These are phyloP conservation scores for Boletus sensibilis DNA, from an alignment of 768 basidiomycete species.

Conservation along the genomic window DNA sequence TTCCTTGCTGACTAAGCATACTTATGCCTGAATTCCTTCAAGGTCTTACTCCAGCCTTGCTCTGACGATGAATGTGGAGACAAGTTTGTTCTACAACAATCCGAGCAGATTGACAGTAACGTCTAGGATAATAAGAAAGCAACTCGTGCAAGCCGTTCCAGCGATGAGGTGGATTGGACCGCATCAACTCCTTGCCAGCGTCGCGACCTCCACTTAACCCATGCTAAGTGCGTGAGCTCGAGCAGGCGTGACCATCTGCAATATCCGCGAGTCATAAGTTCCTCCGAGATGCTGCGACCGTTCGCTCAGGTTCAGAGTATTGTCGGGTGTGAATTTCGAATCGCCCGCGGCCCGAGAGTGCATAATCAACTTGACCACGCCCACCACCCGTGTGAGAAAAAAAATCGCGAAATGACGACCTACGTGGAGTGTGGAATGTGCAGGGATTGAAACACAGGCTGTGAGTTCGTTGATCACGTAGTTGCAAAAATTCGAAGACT, in stretches of 20 bases:
- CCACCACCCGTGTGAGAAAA: slow-evolving; percentile 16
- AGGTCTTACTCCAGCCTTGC: too few relatives aligned
- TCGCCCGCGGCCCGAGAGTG: background rate
- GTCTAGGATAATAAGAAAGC: too few relatives aligned
- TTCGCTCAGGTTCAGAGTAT: background rate
- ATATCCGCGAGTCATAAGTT: background rate
- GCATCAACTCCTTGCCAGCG: background rate
- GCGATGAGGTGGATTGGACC: background rate
- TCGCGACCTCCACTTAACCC: background rate
- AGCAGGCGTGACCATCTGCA: background rate
- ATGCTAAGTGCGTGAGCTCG: background rate
- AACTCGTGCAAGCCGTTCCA: too few relatives aligned
- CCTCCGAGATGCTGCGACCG: background rate
- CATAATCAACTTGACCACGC: background rate
- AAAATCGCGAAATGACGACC: slow-evolving; percentile 1
- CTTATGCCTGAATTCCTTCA: background rate
- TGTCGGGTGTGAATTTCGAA: background rate
- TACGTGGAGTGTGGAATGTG: slow-evolving; percentile 1
- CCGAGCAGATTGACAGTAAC: background rate
- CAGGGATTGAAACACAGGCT: background rate
- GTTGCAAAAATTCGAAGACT: background rate
- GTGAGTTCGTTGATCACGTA: slow-evolving; percentile 1
- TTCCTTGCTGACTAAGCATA: slow-evolving; percentile 32
- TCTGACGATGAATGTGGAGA: background rate
- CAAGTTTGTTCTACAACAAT: background rate